Evolutionary conservation across 1,284 basidiomycete genomes (phyloP), one percentile per base, ranked within the genome.

Genomic region (Leccinum subrobustum): DNA sequence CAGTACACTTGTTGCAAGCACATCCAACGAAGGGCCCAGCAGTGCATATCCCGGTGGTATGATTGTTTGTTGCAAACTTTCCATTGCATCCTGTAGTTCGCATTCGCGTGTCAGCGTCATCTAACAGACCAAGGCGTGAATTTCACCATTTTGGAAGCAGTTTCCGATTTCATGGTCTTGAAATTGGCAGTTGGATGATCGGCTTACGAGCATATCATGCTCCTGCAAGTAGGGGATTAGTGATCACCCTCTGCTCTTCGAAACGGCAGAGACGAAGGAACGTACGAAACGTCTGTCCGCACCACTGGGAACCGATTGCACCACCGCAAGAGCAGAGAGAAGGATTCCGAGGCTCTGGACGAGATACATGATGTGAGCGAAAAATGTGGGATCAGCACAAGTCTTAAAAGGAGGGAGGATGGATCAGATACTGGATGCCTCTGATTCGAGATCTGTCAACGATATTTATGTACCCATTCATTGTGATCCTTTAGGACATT

Each of bases 71-170:
- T 2, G 2, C 0, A 18, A 63, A 56, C 8, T 4, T 3, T 8
- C 33, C 52, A 2, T 0, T n/a, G 11, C 60, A 64, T 12, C 23
- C 60, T 63, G 31, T 18, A 33, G 18, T 63, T 16, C 4, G 35
- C 31, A 33, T 2, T 33, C 31, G 23, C 6, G 7, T 12, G 29
- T 42, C 14, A 52, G 11, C 11, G 25, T 3, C 23, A n/a, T 14
- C 11, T 1, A 29, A 29, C 29, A 29, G 3, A 29, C 29, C 29
- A 31, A 31, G 29, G 29, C 29, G 29, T 11, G 2, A 6, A 20
- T 27, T 35, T n/a, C 8, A 63, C 61, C 35, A 3, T 60, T 54
- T 29, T 25, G 14, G 51, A 18, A 54, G 31, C 61, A 63, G 54
- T 52, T 39, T 11, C 35, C 37, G 23, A 63, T 25, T 14, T 6